These are phyloP conservation scores for Scytalidium lignicola DNA, from an alignment of 2,329 filamentous ascomycete species.

Conservation along the genomic window DNA sequence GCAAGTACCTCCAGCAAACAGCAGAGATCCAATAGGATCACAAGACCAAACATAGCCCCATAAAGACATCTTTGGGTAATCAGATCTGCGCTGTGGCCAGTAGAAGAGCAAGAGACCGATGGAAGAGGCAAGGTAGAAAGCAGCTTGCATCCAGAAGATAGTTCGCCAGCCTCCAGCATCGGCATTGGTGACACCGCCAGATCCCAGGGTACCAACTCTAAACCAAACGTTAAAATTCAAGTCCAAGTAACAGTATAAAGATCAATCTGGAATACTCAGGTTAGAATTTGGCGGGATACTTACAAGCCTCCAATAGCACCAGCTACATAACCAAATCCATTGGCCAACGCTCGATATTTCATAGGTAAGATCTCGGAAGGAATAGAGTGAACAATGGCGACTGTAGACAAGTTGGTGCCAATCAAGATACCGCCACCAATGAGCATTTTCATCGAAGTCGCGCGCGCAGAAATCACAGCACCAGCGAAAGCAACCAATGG, in stretches of 20 bases:
- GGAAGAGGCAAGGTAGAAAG: slow-evolving; percentile 42
- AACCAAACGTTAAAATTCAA: background rate
- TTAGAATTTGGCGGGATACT: slow-evolving; percentile 18
- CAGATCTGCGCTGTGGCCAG: slow-evolving; percentile 29
- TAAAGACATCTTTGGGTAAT: slow-evolving; percentile 31
- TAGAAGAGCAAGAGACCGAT: slow-evolving; percentile 44
- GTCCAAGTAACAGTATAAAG: too few relatives aligned
- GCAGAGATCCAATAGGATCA: slow-evolving; percentile 38
- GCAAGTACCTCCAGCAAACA: slow-evolving; percentile 36
- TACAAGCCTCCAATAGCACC: slow-evolving; percentile 46
- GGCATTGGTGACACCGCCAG: slow-evolving; percentile 46
- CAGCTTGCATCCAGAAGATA: slow-evolving; percentile 54
- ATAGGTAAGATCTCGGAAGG: slow-evolving; percentile 48
- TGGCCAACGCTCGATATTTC: slow-evolving; percentile 48
- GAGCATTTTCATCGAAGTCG: slow-evolving; percentile 47
- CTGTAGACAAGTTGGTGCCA: slow-evolving; percentile 45
- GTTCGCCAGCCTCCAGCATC: slow-evolving; percentile 43
- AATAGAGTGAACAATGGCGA: slow-evolving; percentile 48
- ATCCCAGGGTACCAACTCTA: slow-evolving; percentile 41
- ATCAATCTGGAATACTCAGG: background rate
- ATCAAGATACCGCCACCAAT: slow-evolving; percentile 50
- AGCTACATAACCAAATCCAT: slow-evolving; percentile 44
- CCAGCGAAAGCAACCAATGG: slow-evolving; percentile 48
- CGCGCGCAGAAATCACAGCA: slow-evolving; percentile 46
- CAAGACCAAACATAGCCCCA: slow-evolving; percentile 37